Evolutionary conservation across 1,139 yeast genomes (phyloP).

Genomic region (Citeromyces hawaiiensis): DNA sequence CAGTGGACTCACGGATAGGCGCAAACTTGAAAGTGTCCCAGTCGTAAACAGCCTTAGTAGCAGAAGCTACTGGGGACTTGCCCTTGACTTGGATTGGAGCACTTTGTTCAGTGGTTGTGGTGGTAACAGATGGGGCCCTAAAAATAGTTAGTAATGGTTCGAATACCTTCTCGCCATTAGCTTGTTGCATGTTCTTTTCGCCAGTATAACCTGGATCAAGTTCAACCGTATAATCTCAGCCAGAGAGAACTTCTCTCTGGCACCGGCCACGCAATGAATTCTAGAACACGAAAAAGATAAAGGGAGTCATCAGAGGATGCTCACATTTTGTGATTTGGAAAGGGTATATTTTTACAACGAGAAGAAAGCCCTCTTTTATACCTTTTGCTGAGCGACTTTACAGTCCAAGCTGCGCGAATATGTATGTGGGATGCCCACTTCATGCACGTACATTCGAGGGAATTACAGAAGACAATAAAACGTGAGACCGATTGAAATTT

Average conservation of each 20-base stretch:
- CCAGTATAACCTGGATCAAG: constrained; percentile 9
- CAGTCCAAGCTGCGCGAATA: too few species aligned
- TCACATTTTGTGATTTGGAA: too few species aligned
- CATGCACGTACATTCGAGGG: too few species aligned
- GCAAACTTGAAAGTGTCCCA: constrained; percentile 60
- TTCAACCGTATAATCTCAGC: constrained; percentile 9
- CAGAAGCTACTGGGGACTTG: constrained; percentile 17
- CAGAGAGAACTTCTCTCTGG: constrained; percentile 3
- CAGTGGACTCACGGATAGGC: constrained; percentile 69
- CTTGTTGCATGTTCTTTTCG: constrained; percentile 7
- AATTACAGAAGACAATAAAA: too few species aligned
- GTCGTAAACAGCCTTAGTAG: constrained; percentile 27
- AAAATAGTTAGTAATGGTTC: constrained; percentile 1
- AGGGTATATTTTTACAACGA: too few species aligned
- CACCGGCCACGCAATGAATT: constrained; percentile 6
- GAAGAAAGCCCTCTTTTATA: too few species aligned
- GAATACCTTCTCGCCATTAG: constrained; percentile 1
- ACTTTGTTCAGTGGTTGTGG: constrained; percentile 2
- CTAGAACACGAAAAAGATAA: not conserved
- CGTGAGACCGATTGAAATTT: too few species aligned
- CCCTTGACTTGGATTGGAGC: not conserved
- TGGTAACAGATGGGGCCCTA: constrained; percentile 4
- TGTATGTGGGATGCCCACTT: too few species aligned
- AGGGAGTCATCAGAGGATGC: too few species aligned
- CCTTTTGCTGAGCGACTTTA: too few species aligned